phyloP scores from a whole-genome alignment of 2,329 filamentous ascomycete genomes.

The Trichoderma simmonsii region DNA sequence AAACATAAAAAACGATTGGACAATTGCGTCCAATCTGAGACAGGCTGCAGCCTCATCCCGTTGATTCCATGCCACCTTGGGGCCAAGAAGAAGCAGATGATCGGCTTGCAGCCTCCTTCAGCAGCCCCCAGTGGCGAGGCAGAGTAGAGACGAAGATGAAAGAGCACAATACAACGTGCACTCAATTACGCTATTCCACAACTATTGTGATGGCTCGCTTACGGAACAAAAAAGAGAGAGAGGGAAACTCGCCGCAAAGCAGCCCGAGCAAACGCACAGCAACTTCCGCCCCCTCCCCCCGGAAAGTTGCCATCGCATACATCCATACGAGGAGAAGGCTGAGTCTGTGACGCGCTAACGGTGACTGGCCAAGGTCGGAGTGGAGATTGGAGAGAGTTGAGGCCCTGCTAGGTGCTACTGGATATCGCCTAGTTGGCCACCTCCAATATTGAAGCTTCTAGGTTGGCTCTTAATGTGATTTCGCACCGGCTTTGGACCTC shows the following conservation, averaged over 20 bases:
- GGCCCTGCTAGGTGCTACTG: background rate
- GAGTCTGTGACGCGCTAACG: constrained; percentile 2
- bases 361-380: background rate
- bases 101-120: background rate
- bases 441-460: background rate
- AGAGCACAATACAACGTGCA: background rate
- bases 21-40: background rate
- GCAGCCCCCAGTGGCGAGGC: background rate
- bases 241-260: background rate
- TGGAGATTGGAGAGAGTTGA: background rate
- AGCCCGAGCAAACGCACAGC: background rate
- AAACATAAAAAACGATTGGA: background rate
- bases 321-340: background rate
- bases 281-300: background rate
- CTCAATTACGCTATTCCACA: background rate
- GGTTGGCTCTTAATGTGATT: background rate
- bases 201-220: background rate
- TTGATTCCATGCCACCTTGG: background rate
- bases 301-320: background rate
- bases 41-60: background rate
- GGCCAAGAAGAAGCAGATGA: background rate
- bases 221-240: background rate
- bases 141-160: background rate
- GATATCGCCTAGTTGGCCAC: background rate
- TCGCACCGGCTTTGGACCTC: background rate